These are phyloP conservation scores for Craspedostauros australis DNA, from an alignment of 108 stramenopile genomes.

Conservation along the genomic window DNA sequence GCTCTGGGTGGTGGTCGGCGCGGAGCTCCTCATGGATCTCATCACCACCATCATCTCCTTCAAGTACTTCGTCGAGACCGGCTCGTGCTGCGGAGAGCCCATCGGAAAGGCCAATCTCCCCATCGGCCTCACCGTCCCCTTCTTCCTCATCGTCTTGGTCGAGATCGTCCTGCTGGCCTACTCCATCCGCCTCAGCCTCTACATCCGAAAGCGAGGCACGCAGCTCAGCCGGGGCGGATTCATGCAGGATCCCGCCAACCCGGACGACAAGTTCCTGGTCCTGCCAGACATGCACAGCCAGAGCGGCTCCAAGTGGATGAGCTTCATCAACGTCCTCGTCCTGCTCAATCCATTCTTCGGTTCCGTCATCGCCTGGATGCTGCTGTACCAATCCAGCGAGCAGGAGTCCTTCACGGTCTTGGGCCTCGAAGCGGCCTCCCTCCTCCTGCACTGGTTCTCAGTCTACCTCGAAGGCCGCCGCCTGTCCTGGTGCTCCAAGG, in stretches of 20 bases:
- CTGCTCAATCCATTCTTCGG: constrained; percentile 11
- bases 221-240: too few relatives aligned
- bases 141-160: constrained; percentile 10
- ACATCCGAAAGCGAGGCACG: too few relatives aligned
- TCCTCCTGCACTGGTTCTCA: constrained; percentile 3
- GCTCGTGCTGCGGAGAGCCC: constrained; percentile 14
- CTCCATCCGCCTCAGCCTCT: constrained; percentile 17
- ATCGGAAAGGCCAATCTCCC: constrained; percentile 12
- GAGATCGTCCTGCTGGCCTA: constrained; percentile 12
- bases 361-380: constrained; percentile 6
- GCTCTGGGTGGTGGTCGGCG: constrained; percentile 18
- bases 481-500: not conserved
- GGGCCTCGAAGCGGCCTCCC: constrained; percentile 6
- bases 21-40: constrained; percentile 19
- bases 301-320: too few relatives aligned
- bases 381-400: constrained; percentile 8
- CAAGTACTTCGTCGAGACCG: constrained; percentile 4
- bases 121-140: constrained; percentile 13
- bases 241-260: too few relatives aligned
- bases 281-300: too few relatives aligned
- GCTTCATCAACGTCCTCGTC: not conserved
- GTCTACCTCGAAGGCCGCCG: not conserved
- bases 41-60: constrained; percentile 26
- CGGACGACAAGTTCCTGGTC: too few relatives aligned
- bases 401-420: not conserved